Evolutionary conservation across 139 green algal genomes (phyloP).

Genomic region (Chlamydomonas applanata): DNA sequence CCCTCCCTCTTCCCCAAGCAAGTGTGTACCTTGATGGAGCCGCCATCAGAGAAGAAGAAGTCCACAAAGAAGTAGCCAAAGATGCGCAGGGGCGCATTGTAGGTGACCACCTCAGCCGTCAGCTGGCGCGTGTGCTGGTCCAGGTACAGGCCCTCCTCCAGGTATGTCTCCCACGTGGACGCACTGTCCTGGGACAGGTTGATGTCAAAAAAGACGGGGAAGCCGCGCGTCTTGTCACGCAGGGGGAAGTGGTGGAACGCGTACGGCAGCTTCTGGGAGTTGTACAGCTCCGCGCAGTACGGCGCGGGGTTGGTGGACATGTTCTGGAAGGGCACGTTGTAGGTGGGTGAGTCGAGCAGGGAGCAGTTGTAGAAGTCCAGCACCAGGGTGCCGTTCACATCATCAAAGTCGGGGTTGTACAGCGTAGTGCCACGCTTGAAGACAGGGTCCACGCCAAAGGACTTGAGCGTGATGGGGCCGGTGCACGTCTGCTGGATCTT

Average conservation of each 20-base stretch:
- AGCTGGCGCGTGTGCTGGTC: constrained; percentile 61
- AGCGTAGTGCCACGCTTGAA: constrained; percentile 72
- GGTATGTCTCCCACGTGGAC: constrained; percentile 52
- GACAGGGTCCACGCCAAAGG: constrained; percentile 74
- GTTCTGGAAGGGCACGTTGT: constrained; percentile 41
- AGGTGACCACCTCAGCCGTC: constrained; percentile 68
- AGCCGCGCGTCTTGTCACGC: constrained; percentile 48
- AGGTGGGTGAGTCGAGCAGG: constrained; percentile 36
- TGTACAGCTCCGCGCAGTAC: constrained; percentile 81
- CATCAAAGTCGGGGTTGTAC: constrained; percentile 71
- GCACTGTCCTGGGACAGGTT: constrained; percentile 56
- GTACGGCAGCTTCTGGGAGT: constrained; percentile 64
- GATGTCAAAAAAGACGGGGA: constrained; percentile 78
- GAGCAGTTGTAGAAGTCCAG: constrained; percentile 74
- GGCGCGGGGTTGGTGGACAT: constrained; percentile 47
- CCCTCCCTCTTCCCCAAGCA: not conserved
- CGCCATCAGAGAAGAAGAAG: constrained; percentile 69
- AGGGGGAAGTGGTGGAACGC: constrained; percentile 65
- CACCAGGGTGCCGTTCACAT: constrained; percentile 31
- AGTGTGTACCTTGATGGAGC: constrained; percentile 70
- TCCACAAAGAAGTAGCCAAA: constrained; percentile 54
- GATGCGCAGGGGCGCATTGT: constrained; percentile 79
- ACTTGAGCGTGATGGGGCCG: constrained; percentile 21
- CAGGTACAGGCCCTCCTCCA: constrained; percentile 71
- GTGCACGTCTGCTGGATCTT: constrained; percentile 66